phyloP scores from a whole-genome alignment of 1,139 yeast species.

The Eremothecium cymbalariae region DNA sequence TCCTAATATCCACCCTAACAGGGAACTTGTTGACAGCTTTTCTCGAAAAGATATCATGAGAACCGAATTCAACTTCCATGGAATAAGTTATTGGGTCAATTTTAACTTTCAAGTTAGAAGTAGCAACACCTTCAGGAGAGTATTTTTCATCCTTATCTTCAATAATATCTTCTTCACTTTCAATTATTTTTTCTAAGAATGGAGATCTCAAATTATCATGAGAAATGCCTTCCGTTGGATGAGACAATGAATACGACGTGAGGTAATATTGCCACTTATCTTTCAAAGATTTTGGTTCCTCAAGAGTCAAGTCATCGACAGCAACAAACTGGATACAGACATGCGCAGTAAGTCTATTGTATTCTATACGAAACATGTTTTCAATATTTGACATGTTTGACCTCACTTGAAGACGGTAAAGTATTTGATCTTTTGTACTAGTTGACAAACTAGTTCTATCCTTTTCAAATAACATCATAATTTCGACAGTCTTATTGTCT shows the following conservation, averaged over 20 bases:
- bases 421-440: constrained; percentile 78
- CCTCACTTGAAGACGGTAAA: constrained; percentile 84
- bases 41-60: constrained; percentile 73
- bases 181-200: constrained; percentile 56
- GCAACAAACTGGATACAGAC: constrained; percentile 82
- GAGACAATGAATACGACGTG: constrained; percentile 87
- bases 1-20: constrained; percentile 19
- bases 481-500: constrained; percentile 77
- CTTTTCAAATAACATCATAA: constrained; percentile 69
- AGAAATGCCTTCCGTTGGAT: constrained; percentile 96
- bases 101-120: constrained; percentile 71
- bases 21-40: constrained; percentile 33
- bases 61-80: constrained; percentile 71
- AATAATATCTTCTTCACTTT: constrained; percentile 37
- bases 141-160: constrained; percentile 20
- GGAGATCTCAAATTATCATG: constrained; percentile 69
- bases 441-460: constrained; percentile 55
- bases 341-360: constrained; percentile 44
- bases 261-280: constrained; percentile 89
- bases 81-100: constrained; percentile 74
- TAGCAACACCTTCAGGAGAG: constrained; percentile 55
- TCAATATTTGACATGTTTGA: constrained; percentile 76
- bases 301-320: constrained; percentile 76
- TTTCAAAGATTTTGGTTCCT: constrained; percentile 65
- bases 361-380: constrained; percentile 82